phyloP scores from a whole-genome alignment of 768 basidiomycete genomes.

The Rhodotorula toruloides region DNA sequence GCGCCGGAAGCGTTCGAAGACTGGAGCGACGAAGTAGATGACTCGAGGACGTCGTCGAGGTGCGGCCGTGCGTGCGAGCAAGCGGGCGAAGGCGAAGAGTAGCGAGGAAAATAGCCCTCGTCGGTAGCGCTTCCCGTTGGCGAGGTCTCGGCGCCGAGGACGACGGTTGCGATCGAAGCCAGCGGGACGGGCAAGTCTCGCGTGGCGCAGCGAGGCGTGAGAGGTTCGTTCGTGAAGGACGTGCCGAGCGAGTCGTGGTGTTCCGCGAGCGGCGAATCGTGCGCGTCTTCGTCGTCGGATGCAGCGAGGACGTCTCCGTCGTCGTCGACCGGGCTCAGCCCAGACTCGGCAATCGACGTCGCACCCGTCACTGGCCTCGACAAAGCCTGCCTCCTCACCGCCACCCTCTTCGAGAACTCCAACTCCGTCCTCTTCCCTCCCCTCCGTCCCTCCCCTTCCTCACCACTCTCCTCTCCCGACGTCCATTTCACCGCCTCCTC shows the following conservation, averaged over 20 bases:
- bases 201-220: constrained; percentile 14
- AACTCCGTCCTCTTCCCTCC: background rate
- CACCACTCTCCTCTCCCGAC: constrained; percentile 2
- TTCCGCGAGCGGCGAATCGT: background rate
- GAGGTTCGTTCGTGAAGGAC: constrained; percentile 19
- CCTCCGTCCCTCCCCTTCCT: background rate
- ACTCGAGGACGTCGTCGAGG: background rate
- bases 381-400: constrained; percentile 7
- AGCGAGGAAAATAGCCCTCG: constrained; percentile 1
- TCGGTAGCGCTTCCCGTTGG: background rate
- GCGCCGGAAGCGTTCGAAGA: background rate
- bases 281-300: constrained; percentile 1
- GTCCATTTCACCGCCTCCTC: background rate
- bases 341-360: too few species aligned
- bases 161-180: background rate
- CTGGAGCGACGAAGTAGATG: background rate
- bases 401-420: constrained; percentile 25
- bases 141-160: background rate
- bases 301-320: background rate
- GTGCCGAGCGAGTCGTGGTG: background rate
- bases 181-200: background rate
- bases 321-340: too few species aligned
- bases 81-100: background rate
- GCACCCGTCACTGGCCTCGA: background rate
- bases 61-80: background rate